Evolutionary conservation across 495 filamentous ascomycete species (phyloP), one percentile per base, ranked within the genome.

Genomic region (Durotheca rogersii): DNA sequence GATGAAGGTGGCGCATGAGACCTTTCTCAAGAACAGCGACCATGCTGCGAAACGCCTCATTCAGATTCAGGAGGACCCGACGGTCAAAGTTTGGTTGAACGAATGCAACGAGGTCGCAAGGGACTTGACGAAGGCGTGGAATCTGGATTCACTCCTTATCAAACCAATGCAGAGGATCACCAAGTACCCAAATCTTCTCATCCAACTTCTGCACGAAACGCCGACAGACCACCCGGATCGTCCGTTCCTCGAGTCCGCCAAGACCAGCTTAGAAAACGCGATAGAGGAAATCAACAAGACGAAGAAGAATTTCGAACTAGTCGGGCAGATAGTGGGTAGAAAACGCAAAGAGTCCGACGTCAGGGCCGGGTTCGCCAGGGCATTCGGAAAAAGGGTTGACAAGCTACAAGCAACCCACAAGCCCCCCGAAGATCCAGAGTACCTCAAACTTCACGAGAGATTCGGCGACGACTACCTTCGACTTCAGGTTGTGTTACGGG

Each of bases 311-410:
- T 88, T 88, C 17, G 88, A 96, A 54, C 79, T 95, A 45, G 85
- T 97, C 18, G 89, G 87, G 4, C 85, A 94, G 66, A 90, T 94
- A 53, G 84, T 93, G 30, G 80, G 83, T 36, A 80, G 89, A 31
- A 93, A 93, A 69, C 83, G 89, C 52, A 94, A 94, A 61, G 89
- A 95, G 51, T 90, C 89, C 0, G 90, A 96, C 71, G 86, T 92
- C 42, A 81, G 87, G 36, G 74, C 85, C 27, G 88, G 88, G 14
- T 70, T 97, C 15, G 84, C 88, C 2, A 92, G 95, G 57, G 89
- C 86, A 1, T 90, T 98, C 70, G 86, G 86, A 41, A 85, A 89
- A 47, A 83, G 88, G 25, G 88, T 87, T 16, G 90, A 92, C 66
- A 92, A 90, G 60, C 61, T 76, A 15, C 71, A 72, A 61, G 60